phyloP scores from a whole-genome alignment of 164 flowering plant genomes.

The Sextonia rubra region DNA sequence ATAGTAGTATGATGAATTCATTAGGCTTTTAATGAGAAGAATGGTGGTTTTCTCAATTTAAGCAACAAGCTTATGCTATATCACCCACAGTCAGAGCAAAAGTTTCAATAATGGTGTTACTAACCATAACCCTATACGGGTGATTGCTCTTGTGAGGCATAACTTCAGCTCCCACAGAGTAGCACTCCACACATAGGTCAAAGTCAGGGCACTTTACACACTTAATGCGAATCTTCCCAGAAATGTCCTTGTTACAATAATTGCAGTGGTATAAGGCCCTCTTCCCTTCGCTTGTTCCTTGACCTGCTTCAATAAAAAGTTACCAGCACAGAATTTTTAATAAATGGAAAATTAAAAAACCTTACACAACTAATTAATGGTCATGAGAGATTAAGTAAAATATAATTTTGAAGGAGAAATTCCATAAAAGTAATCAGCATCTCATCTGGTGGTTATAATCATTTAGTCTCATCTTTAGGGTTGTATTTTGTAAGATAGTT shows the following conservation, averaged over 20 bases:
- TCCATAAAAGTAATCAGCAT: background rate
- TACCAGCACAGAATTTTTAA: background rate
- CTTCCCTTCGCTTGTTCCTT: conserved; percentile 61
- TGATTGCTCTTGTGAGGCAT: conserved; percentile 83
- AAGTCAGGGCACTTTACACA: conserved; percentile 76
- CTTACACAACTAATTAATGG: background rate
- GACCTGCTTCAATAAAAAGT: conserved; percentile 30
- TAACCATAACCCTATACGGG: conserved; percentile 90
- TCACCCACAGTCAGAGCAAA: background rate
- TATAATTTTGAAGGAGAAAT: background rate
- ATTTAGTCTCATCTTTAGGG: background rate
- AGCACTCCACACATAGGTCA: conserved; percentile 90
- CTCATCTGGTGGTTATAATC: background rate
- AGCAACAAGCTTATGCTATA: background rate
- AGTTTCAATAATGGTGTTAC: conserved; percentile 14
- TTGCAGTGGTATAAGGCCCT: conserved; percentile 73
- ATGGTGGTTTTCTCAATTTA: too few relatives aligned
- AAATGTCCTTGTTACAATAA: conserved; percentile 76
- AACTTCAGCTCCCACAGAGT: conserved; percentile 84
- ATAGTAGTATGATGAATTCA: background rate
- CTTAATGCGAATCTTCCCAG: conserved; percentile 71
- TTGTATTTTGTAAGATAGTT: too few relatives aligned
- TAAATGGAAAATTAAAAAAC: too few relatives aligned
- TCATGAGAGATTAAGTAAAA: background rate
- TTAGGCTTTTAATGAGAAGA: background rate